Evolutionary conservation across 2,329 filamentous ascomycete genomes (phyloP), one percentile per base, ranked within the genome.

Genomic region (Aspergillus sp.): DNA sequence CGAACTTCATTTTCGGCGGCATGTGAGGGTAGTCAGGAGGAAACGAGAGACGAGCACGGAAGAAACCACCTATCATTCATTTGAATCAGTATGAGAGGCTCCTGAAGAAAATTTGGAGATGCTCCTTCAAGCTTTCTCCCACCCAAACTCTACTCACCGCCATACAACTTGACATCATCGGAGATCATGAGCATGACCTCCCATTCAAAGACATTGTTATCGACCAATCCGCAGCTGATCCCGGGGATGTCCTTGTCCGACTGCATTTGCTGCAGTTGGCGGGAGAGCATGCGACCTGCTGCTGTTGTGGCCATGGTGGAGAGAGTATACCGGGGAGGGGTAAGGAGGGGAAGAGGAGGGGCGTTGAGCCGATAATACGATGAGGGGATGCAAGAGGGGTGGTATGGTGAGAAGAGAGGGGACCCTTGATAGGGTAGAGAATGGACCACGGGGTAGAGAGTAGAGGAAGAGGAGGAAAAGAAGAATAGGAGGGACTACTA

Each of bases 151-250:
- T 36, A 79, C 86, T 60, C 79, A 94, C 93, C 93, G 70, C 93
- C 93, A 70, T 97, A 97, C 77, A 91, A 91, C 79, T 93, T 94
- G 79, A 91, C 93, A 73, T 96, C 92, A 70, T 97, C 93, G 64
- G 87, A 92, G 67, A 98, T 94, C 94, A 99, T 98, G 63, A 99
- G 87, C 91, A 97, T 97, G 19, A 98, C 92, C 78, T 98, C 93
- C 95, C 95, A 99, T 81, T 96, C 91, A 67, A 97, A 97, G 9
- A 98, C 88, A 74, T 96, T 90, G 76, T 90, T 91, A 70, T 89
- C 88, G 55, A 93, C 88, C 47, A 99, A 82, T 0, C 95, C 95
- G 70, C 92, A 96, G 63, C 92, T 97, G 72, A 98, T 97, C 56
- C 94, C 95, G 0, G 92, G 92, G 50, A 98, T 90, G 77, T 97